Conservation (phyloP, 2,329 filamentous ascomycete genomes). For the Stagonosporopsis cucurbitacearum region DNA sequence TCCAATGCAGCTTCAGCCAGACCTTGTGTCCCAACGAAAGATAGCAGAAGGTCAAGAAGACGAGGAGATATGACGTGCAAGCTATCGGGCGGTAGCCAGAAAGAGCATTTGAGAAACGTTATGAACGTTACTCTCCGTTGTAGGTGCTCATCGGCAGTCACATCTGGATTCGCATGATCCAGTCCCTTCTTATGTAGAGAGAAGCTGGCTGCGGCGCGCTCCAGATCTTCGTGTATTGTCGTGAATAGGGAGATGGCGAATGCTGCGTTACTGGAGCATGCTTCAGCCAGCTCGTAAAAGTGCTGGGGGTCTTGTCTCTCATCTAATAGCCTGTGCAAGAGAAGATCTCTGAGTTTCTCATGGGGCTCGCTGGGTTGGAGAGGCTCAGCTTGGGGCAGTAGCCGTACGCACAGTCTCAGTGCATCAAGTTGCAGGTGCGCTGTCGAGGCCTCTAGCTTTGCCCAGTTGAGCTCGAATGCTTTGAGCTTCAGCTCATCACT, state of each 20-base stretch:
- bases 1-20: conserved; percentile 36
- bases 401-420: neutral
- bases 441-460: conserved; percentile 22
- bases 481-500: conserved; percentile 27
- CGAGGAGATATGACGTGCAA: conserved; percentile 29
- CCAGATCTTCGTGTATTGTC: conserved; percentile 8
- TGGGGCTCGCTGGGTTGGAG: neutral
- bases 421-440: conserved; percentile 28
- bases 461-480: conserved; percentile 34
- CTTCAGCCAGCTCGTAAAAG: conserved; percentile 35
- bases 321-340: conserved; percentile 28
- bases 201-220: conserved; percentile 6
- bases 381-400: conserved; percentile 3
- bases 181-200: neutral
- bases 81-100: conserved; percentile 33
- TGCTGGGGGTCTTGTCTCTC: conserved; percentile 22
- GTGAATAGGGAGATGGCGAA: conserved; percentile 25
- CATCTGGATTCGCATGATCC: neutral
- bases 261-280: conserved; percentile 27
- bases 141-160: conserved; percentile 12
- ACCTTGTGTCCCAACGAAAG: conserved; percentile 27
- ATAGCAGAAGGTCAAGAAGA: conserved; percentile 25
- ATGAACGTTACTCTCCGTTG: conserved; percentile 26
- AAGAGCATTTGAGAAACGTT: conserved; percentile 41
- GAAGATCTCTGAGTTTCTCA: conserved; percentile 21